Percentiles rank a stretch among this genome's conserved stretches.
Conservation (phyloP, 2,329 filamentous ascomycete genomes). For the Xylariales sp. region DNA sequence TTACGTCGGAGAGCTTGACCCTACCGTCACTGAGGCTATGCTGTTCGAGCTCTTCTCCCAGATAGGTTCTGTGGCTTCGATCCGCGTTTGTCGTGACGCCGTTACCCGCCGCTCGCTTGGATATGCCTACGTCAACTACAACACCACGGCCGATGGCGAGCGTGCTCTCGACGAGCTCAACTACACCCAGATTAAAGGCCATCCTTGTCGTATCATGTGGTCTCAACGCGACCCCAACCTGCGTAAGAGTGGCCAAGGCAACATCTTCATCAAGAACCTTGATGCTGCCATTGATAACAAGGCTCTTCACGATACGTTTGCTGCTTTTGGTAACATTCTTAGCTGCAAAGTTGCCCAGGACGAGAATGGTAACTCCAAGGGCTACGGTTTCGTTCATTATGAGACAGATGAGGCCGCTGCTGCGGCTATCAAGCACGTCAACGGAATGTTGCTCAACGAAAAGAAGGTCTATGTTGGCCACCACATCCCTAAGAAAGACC, state of each 20-base stretch:
- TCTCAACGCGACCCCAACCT: slow-evolving; percentile 98
- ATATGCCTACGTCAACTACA: slow-evolving; percentile 99
- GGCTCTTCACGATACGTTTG: slow-evolving; percentile 98
- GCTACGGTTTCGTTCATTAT: slow-evolving; percentile 99
- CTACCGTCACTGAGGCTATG: slow-evolving; percentile 99
- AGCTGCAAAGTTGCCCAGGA: slow-evolving; percentile 99
- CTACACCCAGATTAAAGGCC: slow-evolving; percentile 99
- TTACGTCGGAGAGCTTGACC: slow-evolving; percentile 98
- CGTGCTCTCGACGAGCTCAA: slow-evolving; percentile 99
- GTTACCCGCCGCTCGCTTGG: slow-evolving; percentile 98
- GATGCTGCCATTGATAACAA: slow-evolving; percentile 99
- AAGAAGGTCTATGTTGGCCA: slow-evolving; percentile 99
- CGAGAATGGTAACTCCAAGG: slow-evolving; percentile 96
- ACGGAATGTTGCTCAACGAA: slow-evolving; percentile 99
- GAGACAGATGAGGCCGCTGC: slow-evolving; percentile 97
- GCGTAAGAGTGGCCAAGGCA: slow-evolving; percentile 98
- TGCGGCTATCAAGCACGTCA: slow-evolving; percentile 99
- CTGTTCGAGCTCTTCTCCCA: slow-evolving; percentile 99
- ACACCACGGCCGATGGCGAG: slow-evolving; percentile 95
- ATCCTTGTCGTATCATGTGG: slow-evolving; percentile 99
- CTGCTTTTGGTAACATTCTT: slow-evolving; percentile 98
- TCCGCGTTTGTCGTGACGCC: slow-evolving; percentile 99
- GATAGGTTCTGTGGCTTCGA: slow-evolving; percentile 98
- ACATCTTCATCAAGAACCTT: slow-evolving; percentile 99
- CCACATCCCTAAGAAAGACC: slow-evolving; percentile 99